Percentiles rank a stretch among this genome's conserved stretches.
These are phyloP conservation scores for Chaetothyriales sp. DNA, from an alignment of 2,329 filamentous ascomycete species.

Conservation along the genomic window DNA sequence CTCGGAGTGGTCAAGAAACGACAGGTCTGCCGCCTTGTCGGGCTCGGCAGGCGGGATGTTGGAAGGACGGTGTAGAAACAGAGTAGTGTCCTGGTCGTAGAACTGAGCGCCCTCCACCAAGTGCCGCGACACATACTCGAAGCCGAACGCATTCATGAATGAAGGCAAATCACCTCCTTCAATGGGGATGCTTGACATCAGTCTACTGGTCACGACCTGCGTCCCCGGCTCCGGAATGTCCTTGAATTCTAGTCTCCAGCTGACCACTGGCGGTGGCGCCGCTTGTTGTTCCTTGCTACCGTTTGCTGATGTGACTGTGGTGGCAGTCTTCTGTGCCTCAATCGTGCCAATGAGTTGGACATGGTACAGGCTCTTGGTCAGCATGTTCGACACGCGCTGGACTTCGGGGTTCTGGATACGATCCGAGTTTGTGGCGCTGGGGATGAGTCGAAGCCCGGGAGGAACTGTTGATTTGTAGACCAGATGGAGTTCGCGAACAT, in stretches of 20 bases:
- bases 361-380: constrained; percentile 39
- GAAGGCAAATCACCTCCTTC: constrained; percentile 34
- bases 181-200: constrained; percentile 35
- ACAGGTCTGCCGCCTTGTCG: constrained; percentile 19
- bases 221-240: constrained; percentile 38
- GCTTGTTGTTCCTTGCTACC: constrained; percentile 1
- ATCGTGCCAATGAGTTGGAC: constrained; percentile 34
- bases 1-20: constrained; percentile 21
- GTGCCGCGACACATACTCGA: constrained; percentile 43
- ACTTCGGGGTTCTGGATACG: constrained; percentile 9
- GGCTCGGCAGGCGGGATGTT: constrained; percentile 27
- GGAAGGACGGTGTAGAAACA: constrained; percentile 42
- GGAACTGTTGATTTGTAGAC: constrained; percentile 42
- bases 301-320: constrained; percentile 1
- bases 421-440: constrained; percentile 29
- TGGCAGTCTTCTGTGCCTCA: constrained; percentile 4
- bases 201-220: constrained; percentile 38
- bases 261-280: constrained; percentile 1
- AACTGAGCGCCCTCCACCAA: constrained; percentile 42
- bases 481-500: constrained; percentile 39
- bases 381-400: constrained; percentile 32
- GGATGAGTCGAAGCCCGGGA: constrained; percentile 25
- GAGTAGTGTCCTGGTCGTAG: constrained; percentile 41
- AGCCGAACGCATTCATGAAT: constrained; percentile 38
- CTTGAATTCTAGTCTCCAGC: constrained; percentile 33